Conservation (phyloP, 176 grass and related monocot species). For the Musa acuminata region DNA sequence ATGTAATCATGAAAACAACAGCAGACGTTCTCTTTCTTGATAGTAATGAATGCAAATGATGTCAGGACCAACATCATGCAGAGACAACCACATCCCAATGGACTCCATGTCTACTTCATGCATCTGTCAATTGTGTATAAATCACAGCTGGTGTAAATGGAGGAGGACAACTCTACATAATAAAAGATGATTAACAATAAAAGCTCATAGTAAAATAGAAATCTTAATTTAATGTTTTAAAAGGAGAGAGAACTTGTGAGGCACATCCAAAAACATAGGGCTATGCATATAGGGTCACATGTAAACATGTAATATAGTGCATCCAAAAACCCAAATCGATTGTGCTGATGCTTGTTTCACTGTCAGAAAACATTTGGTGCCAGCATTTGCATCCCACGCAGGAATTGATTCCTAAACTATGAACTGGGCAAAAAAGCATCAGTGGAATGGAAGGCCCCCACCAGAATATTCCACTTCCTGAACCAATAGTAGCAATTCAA, state of each 20-base stretch:
- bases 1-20: not conserved
- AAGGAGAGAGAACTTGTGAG: too few species aligned
- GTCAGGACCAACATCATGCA: not conserved
- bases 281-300: not conserved
- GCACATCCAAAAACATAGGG: not conserved
- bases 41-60: not conserved
- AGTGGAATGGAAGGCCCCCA: slow-evolving; percentile 45
- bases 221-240: too few species aligned
- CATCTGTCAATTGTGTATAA: too few species aligned
- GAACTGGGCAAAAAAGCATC: not conserved
- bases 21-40: not conserved
- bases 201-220: too few species aligned
- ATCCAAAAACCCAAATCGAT: not conserved
- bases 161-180: too few species aligned
- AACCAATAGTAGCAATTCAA: not conserved
- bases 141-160: too few species aligned
- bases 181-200: too few species aligned
- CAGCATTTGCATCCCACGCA: not conserved
- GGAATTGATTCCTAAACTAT: not conserved
- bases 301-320: not conserved
- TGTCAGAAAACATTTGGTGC: not conserved
- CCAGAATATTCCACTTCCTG: slow-evolving; percentile 96
- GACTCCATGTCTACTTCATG: too few species aligned
- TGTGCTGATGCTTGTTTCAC: not conserved
- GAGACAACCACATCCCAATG: too few species aligned